Conservation (phyloP, 257 asterid genomes). For the Agastache rugosa region DNA sequence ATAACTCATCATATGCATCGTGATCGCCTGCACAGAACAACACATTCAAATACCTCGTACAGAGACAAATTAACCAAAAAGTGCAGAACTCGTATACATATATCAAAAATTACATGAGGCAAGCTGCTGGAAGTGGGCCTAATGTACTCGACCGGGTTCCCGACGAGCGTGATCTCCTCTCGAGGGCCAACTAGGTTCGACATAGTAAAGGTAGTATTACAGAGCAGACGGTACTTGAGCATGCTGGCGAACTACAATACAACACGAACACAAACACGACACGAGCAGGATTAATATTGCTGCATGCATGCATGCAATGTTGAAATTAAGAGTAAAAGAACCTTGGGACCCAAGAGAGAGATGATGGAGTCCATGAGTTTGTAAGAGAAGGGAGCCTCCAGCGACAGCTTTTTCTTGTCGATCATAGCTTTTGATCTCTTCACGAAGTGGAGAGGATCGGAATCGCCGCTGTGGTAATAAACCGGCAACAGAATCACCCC, state of each 20-base stretch:
- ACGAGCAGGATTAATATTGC: background rate
- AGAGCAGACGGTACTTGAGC: slow-evolving; percentile 62
- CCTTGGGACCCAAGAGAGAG: slow-evolving; percentile 67
- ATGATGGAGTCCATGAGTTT: slow-evolving; percentile 49
- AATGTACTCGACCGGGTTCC: slow-evolving; percentile 63
- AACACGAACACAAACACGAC: background rate
- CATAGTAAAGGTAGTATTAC: slow-evolving; percentile 78
- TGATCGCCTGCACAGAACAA: slow-evolving; percentile 54
- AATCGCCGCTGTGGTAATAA: slow-evolving; percentile 47
- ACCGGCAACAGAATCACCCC: slow-evolving; percentile 75
- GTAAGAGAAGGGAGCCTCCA: slow-evolving; percentile 74
- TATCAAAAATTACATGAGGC: slow-evolving; percentile 66
- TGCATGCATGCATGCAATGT: background rate
- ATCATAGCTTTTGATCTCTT: slow-evolving; percentile 73
- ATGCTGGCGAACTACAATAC: slow-evolving; percentile 54
- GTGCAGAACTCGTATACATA: background rate
- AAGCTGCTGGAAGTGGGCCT: slow-evolving; percentile 62
- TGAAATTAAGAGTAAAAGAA: background rate
- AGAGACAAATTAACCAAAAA: background rate
- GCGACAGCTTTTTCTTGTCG: slow-evolving; percentile 77
- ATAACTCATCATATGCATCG: slow-evolving; percentile 85
- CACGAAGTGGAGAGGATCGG: slow-evolving; percentile 64
- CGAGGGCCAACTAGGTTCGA: slow-evolving; percentile 81
- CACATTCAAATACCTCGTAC: background rate
- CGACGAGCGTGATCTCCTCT: slow-evolving; percentile 61